Evolutionary conservation across 768 basidiomycete genomes (phyloP).

Genomic region (Termitomyces sp.): DNA sequence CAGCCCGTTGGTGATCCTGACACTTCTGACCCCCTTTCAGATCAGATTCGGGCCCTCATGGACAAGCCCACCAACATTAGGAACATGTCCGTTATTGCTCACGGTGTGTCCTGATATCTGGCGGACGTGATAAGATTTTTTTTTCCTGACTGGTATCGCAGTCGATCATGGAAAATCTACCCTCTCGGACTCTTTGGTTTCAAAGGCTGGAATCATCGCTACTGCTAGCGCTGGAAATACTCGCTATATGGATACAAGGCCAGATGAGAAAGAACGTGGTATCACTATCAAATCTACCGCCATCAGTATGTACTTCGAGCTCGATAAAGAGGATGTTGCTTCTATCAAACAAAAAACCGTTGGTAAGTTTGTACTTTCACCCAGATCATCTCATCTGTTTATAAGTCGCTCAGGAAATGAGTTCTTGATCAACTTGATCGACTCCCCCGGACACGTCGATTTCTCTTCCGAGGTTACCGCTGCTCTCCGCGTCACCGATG

Average conservation of each 20-base stretch:
- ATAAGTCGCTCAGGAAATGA: conserved; percentile 54
- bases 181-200: conserved; percentile 95
- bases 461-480: conserved; percentile 99
- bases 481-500: conserved; percentile 98
- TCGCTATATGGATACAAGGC: conserved; percentile 93
- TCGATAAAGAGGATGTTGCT: conserved; percentile 79
- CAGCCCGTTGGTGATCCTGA: not conserved
- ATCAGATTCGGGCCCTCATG: conserved; percentile 85
- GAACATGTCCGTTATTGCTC: conserved; percentile 91
- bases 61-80: conserved; percentile 86
- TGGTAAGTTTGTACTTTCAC: conserved; percentile 42
- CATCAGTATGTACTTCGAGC: conserved; percentile 98
- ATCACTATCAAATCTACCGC: conserved; percentile 99
- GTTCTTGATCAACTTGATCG: conserved; percentile 99
- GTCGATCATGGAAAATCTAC: conserved; percentile 99
- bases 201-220: conserved; percentile 98
- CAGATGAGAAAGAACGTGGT: conserved; percentile 98
- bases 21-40: conserved; percentile 27
- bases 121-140: not conserved
- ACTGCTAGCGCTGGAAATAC: conserved; percentile 86
- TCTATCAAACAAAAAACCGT: conserved; percentile 92
- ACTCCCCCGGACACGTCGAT: conserved; percentile 99
- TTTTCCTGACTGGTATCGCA: conserved; percentile 19
- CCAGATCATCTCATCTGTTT: not conserved
- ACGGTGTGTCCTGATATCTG: conserved; percentile 44